Evolutionary conservation across 495 filamentous ascomycete genomes (phyloP).

Genomic region (Hyphodiscus hymeniophilus): DNA sequence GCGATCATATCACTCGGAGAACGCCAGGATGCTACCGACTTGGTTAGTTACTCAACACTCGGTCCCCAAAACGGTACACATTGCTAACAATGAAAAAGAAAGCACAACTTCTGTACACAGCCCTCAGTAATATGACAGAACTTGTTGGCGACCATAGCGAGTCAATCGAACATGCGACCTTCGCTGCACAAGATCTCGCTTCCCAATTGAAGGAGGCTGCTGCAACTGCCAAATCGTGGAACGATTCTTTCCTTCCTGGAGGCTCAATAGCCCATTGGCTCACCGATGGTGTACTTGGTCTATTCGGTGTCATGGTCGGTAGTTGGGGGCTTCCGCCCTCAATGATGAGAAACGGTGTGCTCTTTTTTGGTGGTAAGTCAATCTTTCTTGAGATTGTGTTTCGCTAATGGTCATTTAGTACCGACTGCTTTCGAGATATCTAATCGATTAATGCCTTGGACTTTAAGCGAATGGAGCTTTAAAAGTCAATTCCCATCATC

Average conservation of each 20-base stretch:
- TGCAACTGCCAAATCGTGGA: not conserved
- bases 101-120: not conserved
- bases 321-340: constrained; percentile 15
- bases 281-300: too few relatives aligned
- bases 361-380: constrained; percentile 14
- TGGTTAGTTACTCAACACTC: not conserved
- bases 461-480: not conserved
- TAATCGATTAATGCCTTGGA: not conserved
- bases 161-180: constrained; percentile 13
- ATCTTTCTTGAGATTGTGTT: not conserved
- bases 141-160: constrained; percentile 12
- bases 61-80: not conserved
- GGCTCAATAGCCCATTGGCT: too few relatives aligned
- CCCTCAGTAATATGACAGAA: constrained; percentile 12
- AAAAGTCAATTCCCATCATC: not conserved
- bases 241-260: too few relatives aligned
- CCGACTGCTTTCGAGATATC: not conserved
- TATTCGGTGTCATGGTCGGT: constrained; percentile 8
- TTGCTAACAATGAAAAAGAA: not conserved
- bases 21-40: constrained; percentile 6
- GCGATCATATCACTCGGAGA: not conserved
- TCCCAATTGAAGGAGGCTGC: constrained; percentile 11
- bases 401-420: not conserved
- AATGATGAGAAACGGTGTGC: constrained; percentile 8
- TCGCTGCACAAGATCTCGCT: constrained; percentile 8